These are phyloP conservation scores for Syzygium oleosum DNA, from an alignment of 345 rosid species.

Conservation along the genomic window DNA sequence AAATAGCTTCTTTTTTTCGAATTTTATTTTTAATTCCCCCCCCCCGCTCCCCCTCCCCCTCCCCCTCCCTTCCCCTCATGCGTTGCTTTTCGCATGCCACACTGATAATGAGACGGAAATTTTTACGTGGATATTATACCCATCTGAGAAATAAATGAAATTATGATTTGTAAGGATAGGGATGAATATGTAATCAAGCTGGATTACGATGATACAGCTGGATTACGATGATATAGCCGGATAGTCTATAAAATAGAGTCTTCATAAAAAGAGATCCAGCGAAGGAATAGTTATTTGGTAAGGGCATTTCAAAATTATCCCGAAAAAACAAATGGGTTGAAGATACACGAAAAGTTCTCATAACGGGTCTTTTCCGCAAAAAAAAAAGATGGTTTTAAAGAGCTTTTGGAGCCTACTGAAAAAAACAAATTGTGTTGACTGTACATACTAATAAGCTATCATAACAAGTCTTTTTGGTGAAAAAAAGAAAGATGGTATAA, in stretches of 20 bases:
- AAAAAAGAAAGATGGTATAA: neutral
- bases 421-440: neutral
- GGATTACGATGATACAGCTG: neutral
- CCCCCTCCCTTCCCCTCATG: too few relatives aligned
- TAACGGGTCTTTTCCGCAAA: neutral
- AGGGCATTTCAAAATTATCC: accelerated
- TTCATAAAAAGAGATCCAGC: accelerated
- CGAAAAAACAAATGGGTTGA: neutral
- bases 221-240: accelerated
- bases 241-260: neutral
- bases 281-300: neutral
- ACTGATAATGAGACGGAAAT: neutral
- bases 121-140: neutral
- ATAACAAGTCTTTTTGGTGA: neutral
- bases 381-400: neutral
- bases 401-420: accelerated
- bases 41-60: too few relatives aligned
- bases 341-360: neutral
- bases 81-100: too few relatives aligned
- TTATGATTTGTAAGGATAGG: too few relatives aligned
- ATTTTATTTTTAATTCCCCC: too few relatives aligned
- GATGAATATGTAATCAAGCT: neutral
- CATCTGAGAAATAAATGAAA: too few relatives aligned
- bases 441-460: neutral
- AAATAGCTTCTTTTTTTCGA: neutral